Evolutionary conservation across 345 rosid species (phyloP).

Genomic region (Linum usitatissimum): DNA sequence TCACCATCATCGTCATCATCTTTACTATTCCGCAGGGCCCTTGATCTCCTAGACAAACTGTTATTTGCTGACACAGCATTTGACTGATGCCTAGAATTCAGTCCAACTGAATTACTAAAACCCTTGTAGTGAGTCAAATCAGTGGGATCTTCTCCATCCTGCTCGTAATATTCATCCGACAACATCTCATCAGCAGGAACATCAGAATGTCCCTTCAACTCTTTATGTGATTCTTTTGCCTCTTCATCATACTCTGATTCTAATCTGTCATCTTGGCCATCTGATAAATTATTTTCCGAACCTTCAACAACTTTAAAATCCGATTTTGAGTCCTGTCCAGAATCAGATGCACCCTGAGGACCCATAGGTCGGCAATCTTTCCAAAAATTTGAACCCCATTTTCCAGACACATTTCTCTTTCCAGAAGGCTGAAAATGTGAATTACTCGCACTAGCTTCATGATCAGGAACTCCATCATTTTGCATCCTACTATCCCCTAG

Average conservation of each 20-base stretch:
- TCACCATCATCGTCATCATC: conserved; percentile 37
- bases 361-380: conserved; percentile 92
- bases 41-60: conserved; percentile 43
- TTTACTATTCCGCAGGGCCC: conserved; percentile 29
- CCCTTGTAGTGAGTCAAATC: conserved; percentile 56
- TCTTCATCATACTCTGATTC: conserved; percentile 67
- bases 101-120: conserved; percentile 37
- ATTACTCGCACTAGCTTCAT: conserved; percentile 29
- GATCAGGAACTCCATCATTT: conserved; percentile 26
- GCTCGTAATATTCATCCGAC: conserved; percentile 99
- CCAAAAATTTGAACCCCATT: conserved; percentile 98
- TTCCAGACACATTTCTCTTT: conserved; percentile 57
- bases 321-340: conserved; percentile 60
- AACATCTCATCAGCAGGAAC: conserved; percentile 97
- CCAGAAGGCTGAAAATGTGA: conserved; percentile 47
- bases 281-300: conserved; percentile 47
- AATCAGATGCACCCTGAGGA: conserved; percentile 45
- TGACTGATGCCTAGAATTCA: conserved; percentile 41
- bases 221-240: conserved; percentile 38
- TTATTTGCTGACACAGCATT: conserved; percentile 30
- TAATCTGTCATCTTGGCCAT: conserved; percentile 38
- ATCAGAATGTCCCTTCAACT: conserved; percentile 59
- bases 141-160: conserved; percentile 92
- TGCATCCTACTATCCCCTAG: conserved; percentile 41
- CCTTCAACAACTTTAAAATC: conserved; percentile 43